Conservation (phyloP, 2,329 filamentous ascomycete genomes). For the Cryphonectria radicalis region DNA sequence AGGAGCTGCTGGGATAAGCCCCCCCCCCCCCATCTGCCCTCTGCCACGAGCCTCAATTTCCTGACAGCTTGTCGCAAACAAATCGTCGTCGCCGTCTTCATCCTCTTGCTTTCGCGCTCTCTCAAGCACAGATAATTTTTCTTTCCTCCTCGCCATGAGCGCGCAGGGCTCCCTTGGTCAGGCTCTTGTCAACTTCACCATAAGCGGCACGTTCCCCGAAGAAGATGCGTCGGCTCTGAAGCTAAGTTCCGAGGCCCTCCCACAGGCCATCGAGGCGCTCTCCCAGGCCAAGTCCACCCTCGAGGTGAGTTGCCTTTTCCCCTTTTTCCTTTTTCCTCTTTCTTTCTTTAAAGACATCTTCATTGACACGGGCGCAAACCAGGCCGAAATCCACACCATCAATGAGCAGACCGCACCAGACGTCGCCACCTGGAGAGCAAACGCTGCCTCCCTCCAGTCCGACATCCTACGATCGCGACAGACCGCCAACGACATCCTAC, state of each 20-base stretch:
- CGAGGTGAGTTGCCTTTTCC: conserved; percentile 40
- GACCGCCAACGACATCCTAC: conserved; percentile 80
- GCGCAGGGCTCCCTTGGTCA: conserved; percentile 49
- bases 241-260: conserved; percentile 43
- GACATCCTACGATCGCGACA: conserved; percentile 82
- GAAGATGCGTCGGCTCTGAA: conserved; percentile 46
- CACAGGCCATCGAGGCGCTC: conserved; percentile 47
- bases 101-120: no score
- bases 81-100: neutral
- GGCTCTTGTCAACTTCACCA: conserved; percentile 67
- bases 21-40: neutral
- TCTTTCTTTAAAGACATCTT: neutral
- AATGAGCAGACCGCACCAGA: conserved; percentile 79
- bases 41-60: conserved; percentile 2
- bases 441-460: conserved; percentile 81
- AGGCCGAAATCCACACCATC: conserved; percentile 72
- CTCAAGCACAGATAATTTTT: neutral
- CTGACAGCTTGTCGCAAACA: conserved; percentile 10
- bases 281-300: conserved; percentile 48
- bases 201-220: conserved; percentile 51
- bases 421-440: conserved; percentile 83
- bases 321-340: neutral
- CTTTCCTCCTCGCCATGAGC: conserved; percentile 11
- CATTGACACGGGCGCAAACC: neutral
- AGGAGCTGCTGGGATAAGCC: neutral